These are phyloP conservation scores for Suillus variegatus DNA, from an alignment of 768 basidiomycete species.

Conservation along the genomic window DNA sequence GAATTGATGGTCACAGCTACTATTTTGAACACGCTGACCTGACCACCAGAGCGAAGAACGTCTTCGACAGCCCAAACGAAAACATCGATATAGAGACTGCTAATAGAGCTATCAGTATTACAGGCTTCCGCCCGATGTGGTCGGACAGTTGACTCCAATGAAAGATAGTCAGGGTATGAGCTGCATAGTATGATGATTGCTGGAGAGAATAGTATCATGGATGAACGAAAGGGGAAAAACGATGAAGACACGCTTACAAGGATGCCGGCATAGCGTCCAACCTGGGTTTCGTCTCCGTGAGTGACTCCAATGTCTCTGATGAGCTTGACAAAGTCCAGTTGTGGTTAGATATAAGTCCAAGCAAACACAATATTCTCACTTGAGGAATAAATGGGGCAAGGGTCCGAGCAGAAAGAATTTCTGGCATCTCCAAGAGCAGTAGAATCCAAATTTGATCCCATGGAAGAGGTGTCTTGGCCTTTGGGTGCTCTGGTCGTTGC, in stretches of 20 bases:
- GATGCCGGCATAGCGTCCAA: constrained; percentile 50
- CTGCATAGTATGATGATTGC: constrained; percentile 51
- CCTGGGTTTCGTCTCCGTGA: constrained; percentile 43
- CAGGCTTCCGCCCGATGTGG: constrained; percentile 47
- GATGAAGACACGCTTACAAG: constrained; percentile 35
- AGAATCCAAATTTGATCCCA: constrained; percentile 69
- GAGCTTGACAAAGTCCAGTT: constrained; percentile 15
- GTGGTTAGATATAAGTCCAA: not conserved
- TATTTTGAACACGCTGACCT: constrained; percentile 19
- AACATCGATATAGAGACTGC: constrained; percentile 47
- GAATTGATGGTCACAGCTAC: not conserved
- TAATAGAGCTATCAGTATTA: constrained; percentile 45
- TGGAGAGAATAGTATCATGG: constrained; percentile 16
- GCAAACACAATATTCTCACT: constrained; percentile 35
- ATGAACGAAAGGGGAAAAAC: constrained; percentile 31
- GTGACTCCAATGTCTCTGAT: constrained; percentile 37
- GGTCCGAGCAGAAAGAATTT: constrained; percentile 71
- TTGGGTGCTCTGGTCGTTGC: constrained; percentile 20
- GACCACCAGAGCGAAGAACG: constrained; percentile 20
- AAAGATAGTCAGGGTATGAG: constrained; percentile 46
- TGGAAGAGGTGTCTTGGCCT: constrained; percentile 55
- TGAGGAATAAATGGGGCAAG: constrained; percentile 71
- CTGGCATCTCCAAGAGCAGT: constrained; percentile 68
- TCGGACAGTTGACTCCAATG: constrained; percentile 54
- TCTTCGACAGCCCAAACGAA: constrained; percentile 47